phyloP scores from a whole-genome alignment of 1,284 basidiomycete species.

The Puccinia coronata region DNA sequence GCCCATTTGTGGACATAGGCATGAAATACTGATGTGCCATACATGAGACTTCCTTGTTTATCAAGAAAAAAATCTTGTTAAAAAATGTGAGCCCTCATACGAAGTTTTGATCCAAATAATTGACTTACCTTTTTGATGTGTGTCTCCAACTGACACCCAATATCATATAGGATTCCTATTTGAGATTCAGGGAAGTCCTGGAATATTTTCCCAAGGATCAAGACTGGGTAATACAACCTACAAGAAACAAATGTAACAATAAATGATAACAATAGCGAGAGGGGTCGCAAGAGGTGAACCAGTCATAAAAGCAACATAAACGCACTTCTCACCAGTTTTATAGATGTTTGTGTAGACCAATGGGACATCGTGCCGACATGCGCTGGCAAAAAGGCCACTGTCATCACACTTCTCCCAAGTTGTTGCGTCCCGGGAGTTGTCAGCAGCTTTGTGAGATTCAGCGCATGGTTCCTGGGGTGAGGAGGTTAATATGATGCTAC shows the following conservation, averaged over 20 bases:
- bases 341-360: constrained; percentile 5
- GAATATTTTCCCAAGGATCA: not conserved
- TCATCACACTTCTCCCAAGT: no score
- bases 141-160: constrained; percentile 32
- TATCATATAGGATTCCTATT: constrained; percentile 5
- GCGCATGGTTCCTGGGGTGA: no score
- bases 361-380: constrained; percentile 26
- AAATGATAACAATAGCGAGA: not conserved
- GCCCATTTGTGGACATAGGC: constrained; percentile 30
- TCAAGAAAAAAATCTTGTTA: not conserved
- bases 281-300: not conserved
- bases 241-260: not conserved
- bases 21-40: constrained; percentile 27
- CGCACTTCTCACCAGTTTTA: constrained; percentile 36
- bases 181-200: not conserved
- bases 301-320: not conserved
- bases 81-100: no score
- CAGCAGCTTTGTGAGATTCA: no score
- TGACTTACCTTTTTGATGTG: constrained; percentile 3
- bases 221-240: constrained; percentile 24
- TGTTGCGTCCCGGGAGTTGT: no score
- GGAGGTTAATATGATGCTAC: no score
- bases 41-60: not conserved
- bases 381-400: constrained; percentile 10
- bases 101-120: not conserved